Evolutionary conservation across 2,329 filamentous ascomycete genomes (phyloP), one percentile per base, ranked within the genome.

Genomic region (Ascosphaera apis): DNA sequence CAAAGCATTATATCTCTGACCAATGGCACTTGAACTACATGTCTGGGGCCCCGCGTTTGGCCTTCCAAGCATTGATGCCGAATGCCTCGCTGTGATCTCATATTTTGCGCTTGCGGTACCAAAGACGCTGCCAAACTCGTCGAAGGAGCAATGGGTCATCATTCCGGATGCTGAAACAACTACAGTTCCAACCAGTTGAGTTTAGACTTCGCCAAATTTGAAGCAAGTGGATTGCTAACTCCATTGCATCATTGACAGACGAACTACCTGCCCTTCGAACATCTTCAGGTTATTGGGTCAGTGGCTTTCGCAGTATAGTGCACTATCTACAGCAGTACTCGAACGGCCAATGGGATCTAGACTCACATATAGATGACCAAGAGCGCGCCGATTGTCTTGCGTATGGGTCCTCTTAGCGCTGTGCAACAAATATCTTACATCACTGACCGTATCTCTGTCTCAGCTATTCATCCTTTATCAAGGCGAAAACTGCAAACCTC

Each of bases 11-110:
- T 31, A 16, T 16, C 45, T 8, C 37, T 19, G 23, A 42, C 39
- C 42, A 38, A 68, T 67, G 62, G 62, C 70, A 42, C 58, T 82
- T 34, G 70, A 86, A 57, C 69, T 98, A 40, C 78, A 92, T 57
- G 68, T 92, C 49, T 91, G 84, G 76, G 84, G 84, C 35, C 75
- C 82, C 37, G 84, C 80, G 30, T 91, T 92, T 53, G 74, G 73
- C 30, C 69, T 93, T 32, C 76, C 86, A 11, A 95, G 88, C 31
- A 77, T 95, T 47, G 84, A 95, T 49, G 65, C 86, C 33, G 80
- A 91, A 61, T 95, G 84, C 51, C 69, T 91, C 41, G 84, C 84
- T 18, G 66, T 76, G 31, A 72, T 92, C 44, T 72, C 79, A 36
- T 84, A 84, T 52, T 64, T 91, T 39, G 67, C 70, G 41, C 62